Evolutionary conservation across 169 alveolate genomes (phyloP), one percentile per base, ranked within the genome.

Genomic region (Cryptosporidium muris): DNA sequence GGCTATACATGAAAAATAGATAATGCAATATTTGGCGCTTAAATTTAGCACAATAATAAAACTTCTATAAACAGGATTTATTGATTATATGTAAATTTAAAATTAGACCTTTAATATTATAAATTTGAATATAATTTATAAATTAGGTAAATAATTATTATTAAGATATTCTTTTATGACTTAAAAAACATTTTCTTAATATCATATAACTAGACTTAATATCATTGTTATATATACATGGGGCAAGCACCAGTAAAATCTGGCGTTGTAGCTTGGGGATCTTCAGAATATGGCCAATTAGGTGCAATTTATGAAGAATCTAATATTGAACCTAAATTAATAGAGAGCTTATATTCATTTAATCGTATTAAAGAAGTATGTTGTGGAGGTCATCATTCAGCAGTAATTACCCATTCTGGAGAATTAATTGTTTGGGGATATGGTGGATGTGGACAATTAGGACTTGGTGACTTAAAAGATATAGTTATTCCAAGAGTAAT

Each of bases 251-350:
- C 63, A 34, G 49, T 88, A 48, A 88, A 81, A 49, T 81, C 91
- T 37, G 91, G 91, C 36, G 90, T 88, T 36, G 89, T 88, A 25
- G 80, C 66, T 25, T 88, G 91, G 91, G 91, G 91, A 4, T 56
- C 91, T n/a, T 42, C 89, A 12, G 91, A 74, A 34, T 62, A 74
- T 62, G 68, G 64, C 16, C 64, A 74, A 8, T 36, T 47, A 36
- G 85, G 66, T 5, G 25, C 63, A 42, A 74, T 58, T 12, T 45
- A 37, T 0, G 85, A 74, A 40, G 85, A 74, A 49, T 36, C 60
- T 11, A 42, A 40, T 14, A 34, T 63, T 2, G 85, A 68, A 25
- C 85, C 85, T 43, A 42, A 60, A 5, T n/a, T 74, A 43, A 68
- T 74, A 25, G 85, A 74, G 1, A 51, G 85, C 4, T 38, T 74